phyloP scores from a whole-genome alignment of 2,329 filamentous ascomycete species.

The Fusarium papillatum region DNA sequence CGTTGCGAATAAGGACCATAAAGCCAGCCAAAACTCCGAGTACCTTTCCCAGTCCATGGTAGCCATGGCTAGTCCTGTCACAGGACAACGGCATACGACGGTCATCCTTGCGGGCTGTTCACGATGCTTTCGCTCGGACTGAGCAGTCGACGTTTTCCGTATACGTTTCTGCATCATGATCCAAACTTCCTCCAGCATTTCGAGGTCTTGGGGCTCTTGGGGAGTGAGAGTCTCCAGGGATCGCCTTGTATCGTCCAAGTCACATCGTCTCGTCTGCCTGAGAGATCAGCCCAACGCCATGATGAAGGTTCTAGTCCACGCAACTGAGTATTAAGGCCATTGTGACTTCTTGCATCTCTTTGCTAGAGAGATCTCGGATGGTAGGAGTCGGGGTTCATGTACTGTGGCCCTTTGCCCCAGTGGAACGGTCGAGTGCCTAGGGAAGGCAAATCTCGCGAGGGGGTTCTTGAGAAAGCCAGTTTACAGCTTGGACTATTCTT shows the following conservation, averaged over 20 bases:
- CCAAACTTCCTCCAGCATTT: slow-evolving; percentile 27
- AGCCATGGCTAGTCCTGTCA: neutral
- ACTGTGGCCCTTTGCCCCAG: slow-evolving; percentile 29
- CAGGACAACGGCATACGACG: no score
- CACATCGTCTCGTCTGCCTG: slow-evolving; percentile 13
- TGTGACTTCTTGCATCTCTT: neutral
- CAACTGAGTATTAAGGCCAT: neutral
- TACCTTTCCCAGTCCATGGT: neutral
- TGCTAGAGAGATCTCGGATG: neutral
- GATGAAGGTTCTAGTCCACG: neutral
- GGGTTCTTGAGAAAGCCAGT: slow-evolving; percentile 11
- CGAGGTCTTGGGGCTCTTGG: slow-evolving; percentile 21
- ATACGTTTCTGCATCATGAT: neutral
- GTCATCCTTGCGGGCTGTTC: neutral
- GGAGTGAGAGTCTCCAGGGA: slow-evolving; percentile 5
- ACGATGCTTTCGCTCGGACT: slow-evolving; percentile 10
- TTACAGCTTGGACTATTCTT: neutral
- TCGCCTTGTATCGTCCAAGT: slow-evolving; percentile 12
- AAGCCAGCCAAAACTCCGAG: neutral
- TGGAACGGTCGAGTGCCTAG: slow-evolving; percentile 18
- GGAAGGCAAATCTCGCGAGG: slow-evolving; percentile 23
- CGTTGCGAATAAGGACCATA: neutral
- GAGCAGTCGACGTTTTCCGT: neutral
- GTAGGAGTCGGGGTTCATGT: slow-evolving; percentile 30
- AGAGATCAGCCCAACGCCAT: neutral